Base-by-base conservation (phyloP, 495 filamentous ascomycete genomes). In the Annulohypoxylon bovei region DNA sequence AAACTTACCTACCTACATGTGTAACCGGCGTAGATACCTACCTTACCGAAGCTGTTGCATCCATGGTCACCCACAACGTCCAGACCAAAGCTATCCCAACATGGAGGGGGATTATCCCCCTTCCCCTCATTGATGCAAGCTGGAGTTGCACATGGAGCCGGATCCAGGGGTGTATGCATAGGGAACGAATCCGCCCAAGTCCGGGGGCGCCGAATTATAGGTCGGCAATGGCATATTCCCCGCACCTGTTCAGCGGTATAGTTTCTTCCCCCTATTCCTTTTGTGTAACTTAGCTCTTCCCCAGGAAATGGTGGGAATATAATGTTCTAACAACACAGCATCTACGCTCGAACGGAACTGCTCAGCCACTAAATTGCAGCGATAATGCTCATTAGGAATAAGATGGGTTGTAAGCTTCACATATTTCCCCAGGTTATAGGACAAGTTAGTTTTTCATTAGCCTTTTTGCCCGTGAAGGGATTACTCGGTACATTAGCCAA, bases 381-480 rank as follows among this genome's bases (percentile, higher is more conserved):
- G 20, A 23, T 23, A 11, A 25, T 18, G 8, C 22, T 25, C 44
- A 8, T 11, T 7, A 47, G 18, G 16, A 47, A 47, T 23, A 23
- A 6, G 18, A 47, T 47, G 8, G 20, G 22, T 23, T 14, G 23
- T 28, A 32, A 16, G 49, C 27, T 18, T 53, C 28, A 20, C 49
- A 53, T 53, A 14, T n/a, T 23, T 50, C n/a, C 8, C 28, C 49
- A 16, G 6, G 14, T 53, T 16, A 33, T 30, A 33, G 7, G 33
- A 39, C 32, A 35, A 39, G 30, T 25, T 18, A 35, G 44, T 30
- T 61, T 53, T 25, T 52, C 66, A 33, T 62, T 56, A 18, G 42
- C 14, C 58, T 52, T 66, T 54, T 62, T 23, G 56, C 30, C 42
- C 27, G 37, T 42, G 1, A 32, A 59, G 46, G 35, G 50, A 63